Percentiles rank a stretch among this genome's conserved stretches.
These are phyloP conservation scores for Phytophthora nicotianae DNA, from an alignment of 352 stramenopile genomes.

Conservation along the genomic window DNA sequence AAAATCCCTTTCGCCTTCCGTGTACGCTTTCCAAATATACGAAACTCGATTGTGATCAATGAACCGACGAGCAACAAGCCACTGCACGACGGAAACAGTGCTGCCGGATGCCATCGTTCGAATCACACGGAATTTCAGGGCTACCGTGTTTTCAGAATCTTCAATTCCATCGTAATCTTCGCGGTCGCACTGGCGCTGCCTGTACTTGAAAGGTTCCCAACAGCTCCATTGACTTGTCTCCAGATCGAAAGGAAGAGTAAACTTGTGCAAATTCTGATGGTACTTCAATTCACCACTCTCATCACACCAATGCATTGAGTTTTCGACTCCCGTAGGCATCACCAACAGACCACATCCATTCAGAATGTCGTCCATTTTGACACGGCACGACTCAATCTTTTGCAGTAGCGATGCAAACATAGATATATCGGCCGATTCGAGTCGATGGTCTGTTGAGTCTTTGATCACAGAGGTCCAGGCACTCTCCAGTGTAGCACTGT, in stretches of 20 bases:
- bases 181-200: slow-evolving; percentile 4
- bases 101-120: slow-evolving; percentile 1
- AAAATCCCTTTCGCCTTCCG: slow-evolving; percentile 15
- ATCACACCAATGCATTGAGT: slow-evolving; percentile 8
- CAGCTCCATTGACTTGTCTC: neutral
- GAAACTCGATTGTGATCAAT: slow-evolving; percentile 5
- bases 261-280: slow-evolving; percentile 5
- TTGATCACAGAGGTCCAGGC: neutral
- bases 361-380: slow-evolving; percentile 9
- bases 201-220: neutral
- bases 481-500: neutral
- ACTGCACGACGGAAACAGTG: slow-evolving; percentile 6
- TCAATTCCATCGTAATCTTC: neutral
- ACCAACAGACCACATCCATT: neutral
- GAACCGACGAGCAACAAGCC: slow-evolving; percentile 6
- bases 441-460: neutral
- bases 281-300: slow-evolving; percentile 13
- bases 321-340: neutral
- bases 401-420: neutral
- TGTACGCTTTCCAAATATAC: slow-evolving; percentile 9
- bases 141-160: neutral
- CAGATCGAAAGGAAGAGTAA: slow-evolving; percentile 5
- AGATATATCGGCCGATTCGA: neutral
- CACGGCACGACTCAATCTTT: neutral
- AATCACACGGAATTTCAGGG: slow-evolving; percentile 2